Evolutionary conservation across 208 protist species (phyloP), one percentile per base, ranked within the genome.

Genomic region (Kentomonas sorsogonicus): DNA sequence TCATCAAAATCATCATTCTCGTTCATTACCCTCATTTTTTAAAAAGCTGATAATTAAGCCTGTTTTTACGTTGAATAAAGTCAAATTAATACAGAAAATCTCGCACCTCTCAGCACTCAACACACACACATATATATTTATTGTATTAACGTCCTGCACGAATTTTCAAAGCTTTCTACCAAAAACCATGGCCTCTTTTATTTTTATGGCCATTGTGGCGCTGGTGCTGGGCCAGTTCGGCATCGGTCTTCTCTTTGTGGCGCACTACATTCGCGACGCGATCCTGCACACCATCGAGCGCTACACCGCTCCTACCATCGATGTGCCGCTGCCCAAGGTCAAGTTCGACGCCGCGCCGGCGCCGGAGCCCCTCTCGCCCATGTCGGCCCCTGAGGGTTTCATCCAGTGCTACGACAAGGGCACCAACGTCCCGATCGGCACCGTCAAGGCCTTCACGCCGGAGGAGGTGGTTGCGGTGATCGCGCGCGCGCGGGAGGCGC

Each of bases 341-440:
- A 83, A 67, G 44, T 94, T 91, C 58, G 58, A 74, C 18, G 60
- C 41, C 13, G 29, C 55, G 16, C 83, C 88, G 2, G 63, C 76
- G 2, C 31, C 71, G 10, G 45, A 77, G 45, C 63, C 74, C 11
- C 88, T 94, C 27, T 79, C 76, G 53, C 88, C 88, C 4, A 76
- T 66, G 56, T 70, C 88, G 11, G 83, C 59, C 7, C 80, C 82
- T 0, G 70, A 83, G 30, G 82, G 77, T 13, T 74, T 74, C n/a
- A 90, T 94, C 60, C 82, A 83, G 60, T 94, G 84, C 67, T 94
- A 91, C 51, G 88, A 94, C 65, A 94, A 94, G 69, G 88, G 88
- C 40, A 92, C 82, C 18, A 94, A 94, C 56, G 55, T 54, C 13
- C 82, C 76, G 2, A 77, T 94, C 56, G 88, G 88, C 50, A 57